Base-by-base conservation (phyloP, 495 filamentous ascomycete genomes). In the Daldinia bambusicola region DNA sequence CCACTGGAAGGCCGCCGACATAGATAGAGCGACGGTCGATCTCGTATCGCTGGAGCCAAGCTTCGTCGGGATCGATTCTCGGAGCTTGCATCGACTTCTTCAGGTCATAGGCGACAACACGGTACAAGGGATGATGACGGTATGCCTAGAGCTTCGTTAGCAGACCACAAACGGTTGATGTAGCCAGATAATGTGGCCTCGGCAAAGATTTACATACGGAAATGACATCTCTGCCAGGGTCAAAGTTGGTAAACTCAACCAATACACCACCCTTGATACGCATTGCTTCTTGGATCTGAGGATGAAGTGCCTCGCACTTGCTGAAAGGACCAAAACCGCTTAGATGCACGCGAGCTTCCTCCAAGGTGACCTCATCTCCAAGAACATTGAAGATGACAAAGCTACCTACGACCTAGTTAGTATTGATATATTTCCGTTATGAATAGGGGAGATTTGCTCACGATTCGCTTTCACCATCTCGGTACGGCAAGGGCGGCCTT, bases 391-490 rank as follows among this genome's bases (percentile, higher is more conserved):
- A 86, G 45, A 89, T 64, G 34, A 86, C 80, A 60, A 86, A 84
- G 6, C 80, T 78, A 8, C 86, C 87, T 89, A 50, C 2, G 20
- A 37, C 40, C 31, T 26, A 40, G 50, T 77, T 48, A 79, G 70
- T 22, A 50, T 58, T 13, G 5, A 20, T 10, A n/a, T 12, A 9
- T 40, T 43, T 53, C 22, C 32, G 2, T 34, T 37, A 4, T 26
- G 32, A 6, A 22, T 53, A 16, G 14, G 20, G 36, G n/a, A 36
- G 32, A 8, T 22, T 26, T 36, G 82, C 85, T 81, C 77, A 87
- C 88, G 82, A 64, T 89, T 86, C 32, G 87, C 85, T 65, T 84
- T 84, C 0, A 78, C 80, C 79, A 76, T 80, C 78, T 90, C 88
- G 34, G 82, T 85, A 7, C 88, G 86, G 79, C 85, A 87, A 10